Base-by-base conservation (phyloP, 2,329 filamentous ascomycete genomes). In the Geoglossum cookeanum region DNA sequence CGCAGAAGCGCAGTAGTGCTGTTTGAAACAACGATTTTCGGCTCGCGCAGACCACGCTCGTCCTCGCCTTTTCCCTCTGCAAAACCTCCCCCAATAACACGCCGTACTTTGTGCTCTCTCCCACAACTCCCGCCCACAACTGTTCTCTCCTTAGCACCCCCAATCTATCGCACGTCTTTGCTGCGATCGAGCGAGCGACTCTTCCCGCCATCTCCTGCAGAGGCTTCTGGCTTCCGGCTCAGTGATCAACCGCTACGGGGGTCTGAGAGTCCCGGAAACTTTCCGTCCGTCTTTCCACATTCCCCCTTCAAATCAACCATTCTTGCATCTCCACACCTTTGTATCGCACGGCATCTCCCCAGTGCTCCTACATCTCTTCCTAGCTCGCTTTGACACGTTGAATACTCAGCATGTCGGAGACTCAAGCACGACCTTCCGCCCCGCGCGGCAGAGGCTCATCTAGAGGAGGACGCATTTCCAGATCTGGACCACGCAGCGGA, bases 401-500 rank as follows among this genome's bases (percentile, higher is more conserved):
- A 32, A 30, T 4, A 39, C 66, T 70, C 67, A 73, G 71, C 69
- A 97, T 97, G 92, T 94, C 92, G 79, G 91, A 97, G 80, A 81
- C 87, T 75, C 85, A 89, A 78, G 80, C 85, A 74, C 81, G 90
- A 79, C 79, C 85, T 70, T 79, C 83, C 72, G 82, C 87, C 74
- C 82, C 77, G 64, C 87, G 91, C 75, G 90, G 91, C 74, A 85
- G 92, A 80, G 88, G 87, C 75, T 85, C 88, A 71, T 79, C 83
- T 72, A 85, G 91, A 72, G 90, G 90, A 69, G 89, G 88, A 68
- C 79, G 85, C 74, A 80, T 78, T 67, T 78, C 73, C 65, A 78
- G 84, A 75, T 80, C 81, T 70, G 80, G 80, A 67, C 39, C 29
- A 33, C 81, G 85, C 71, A 85, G 84, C 66, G 76, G 78, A 67